Conservation (phyloP, 164 flowering plant genomes). For the Umbilicus rupestris region DNA sequence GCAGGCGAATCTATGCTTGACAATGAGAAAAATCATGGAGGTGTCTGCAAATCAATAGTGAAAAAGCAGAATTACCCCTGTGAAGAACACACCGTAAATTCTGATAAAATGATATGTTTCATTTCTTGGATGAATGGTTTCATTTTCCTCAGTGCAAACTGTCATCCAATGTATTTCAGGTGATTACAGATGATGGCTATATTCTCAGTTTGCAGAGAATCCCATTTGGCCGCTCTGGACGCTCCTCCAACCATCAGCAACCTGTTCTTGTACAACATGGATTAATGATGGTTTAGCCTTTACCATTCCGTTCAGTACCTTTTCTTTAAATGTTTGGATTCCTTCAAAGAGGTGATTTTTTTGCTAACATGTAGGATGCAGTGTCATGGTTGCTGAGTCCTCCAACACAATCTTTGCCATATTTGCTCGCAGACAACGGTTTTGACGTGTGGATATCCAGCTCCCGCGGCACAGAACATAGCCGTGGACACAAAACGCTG, state of each 20-base stretch:
- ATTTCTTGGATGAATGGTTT: neutral
- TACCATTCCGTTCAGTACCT: neutral
- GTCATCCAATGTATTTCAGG: neutral
- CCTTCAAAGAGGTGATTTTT: neutral
- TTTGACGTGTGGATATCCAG: slow-evolving; percentile 5
- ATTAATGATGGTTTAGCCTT: neutral
- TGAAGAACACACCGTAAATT: neutral
- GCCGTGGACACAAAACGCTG: neutral
- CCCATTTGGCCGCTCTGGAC: neutral
- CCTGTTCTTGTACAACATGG: slow-evolving; percentile 2
- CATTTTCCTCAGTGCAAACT: neutral
- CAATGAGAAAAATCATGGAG: neutral
- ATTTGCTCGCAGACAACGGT: neutral
- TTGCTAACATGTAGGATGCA: neutral
- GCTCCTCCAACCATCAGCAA: slow-evolving; percentile 2
- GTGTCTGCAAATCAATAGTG: slow-evolving; percentile 4
- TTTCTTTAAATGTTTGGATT: neutral
- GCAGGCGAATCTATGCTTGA: neutral
- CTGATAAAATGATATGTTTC: neutral
- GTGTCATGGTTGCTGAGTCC: slow-evolving; percentile 1
- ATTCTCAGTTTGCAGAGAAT: slow-evolving; percentile 6
- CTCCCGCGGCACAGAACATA: neutral
- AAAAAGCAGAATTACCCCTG: neutral
- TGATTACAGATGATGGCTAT: neutral
- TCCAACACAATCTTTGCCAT: neutral